Conservation (phyloP, 129 eudicot species). For the Centella asiatica region DNA sequence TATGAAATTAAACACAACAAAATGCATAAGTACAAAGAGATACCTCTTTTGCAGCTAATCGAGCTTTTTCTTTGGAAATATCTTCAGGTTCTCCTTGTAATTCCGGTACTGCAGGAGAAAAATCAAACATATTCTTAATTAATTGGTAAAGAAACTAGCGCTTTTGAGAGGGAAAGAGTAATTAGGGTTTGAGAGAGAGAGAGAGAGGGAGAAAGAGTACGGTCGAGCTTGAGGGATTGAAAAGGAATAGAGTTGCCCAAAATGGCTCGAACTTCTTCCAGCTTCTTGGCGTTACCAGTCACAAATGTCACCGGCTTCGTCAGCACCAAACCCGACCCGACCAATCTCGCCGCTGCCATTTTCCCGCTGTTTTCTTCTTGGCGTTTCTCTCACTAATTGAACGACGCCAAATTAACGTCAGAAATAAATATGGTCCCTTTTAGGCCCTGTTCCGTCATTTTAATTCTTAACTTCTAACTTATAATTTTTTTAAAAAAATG, state of each 20-base stretch:
- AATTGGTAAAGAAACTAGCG: neutral
- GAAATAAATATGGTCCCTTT: too few species aligned
- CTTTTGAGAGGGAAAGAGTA: neutral
- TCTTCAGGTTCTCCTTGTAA: conserved; percentile 90
- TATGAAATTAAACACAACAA: neutral
- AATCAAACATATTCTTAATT: neutral
- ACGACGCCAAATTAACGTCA: too few species aligned
- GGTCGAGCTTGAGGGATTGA: conserved; percentile 70
- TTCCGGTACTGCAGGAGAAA: conserved; percentile 54
- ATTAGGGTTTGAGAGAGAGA: neutral
- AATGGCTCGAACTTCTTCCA: conserved; percentile 78
- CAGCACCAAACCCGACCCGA: conserved; percentile 24
- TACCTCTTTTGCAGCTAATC: conserved; percentile 76
- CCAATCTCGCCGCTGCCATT: conserved; percentile 34
- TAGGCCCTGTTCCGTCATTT: too few species aligned
- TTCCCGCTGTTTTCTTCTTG: too few species aligned
- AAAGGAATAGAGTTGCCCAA: conserved; percentile 85
- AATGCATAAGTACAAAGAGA: neutral
- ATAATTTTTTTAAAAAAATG: too few species aligned
- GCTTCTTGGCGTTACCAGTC: conserved; percentile 83
- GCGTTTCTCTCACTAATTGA: too few species aligned
- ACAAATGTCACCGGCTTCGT: conserved; percentile 80
- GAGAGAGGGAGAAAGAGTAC: conserved; percentile 23
- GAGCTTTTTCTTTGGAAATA: conserved; percentile 83
- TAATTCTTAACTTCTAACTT: too few species aligned